phyloP scores from a whole-genome alignment of 2,329 filamentous ascomycete species.

The Graphilbum ipis-grandicollis region DNA sequence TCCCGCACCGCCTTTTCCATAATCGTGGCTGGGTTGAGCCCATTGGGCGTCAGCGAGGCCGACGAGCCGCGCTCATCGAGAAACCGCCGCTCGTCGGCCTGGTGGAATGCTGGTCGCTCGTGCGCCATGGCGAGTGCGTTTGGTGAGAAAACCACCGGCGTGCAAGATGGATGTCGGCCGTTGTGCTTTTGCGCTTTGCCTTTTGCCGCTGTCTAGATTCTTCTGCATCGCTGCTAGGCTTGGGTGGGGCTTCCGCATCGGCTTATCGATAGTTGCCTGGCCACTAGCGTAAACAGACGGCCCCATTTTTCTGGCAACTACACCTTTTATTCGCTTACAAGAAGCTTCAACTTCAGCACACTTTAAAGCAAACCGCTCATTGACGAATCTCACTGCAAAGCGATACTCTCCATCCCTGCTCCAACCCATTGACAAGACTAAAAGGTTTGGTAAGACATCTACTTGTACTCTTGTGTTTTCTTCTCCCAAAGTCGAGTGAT shows the following conservation, averaged over 20 bases:
- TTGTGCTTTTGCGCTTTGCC: too few species aligned
- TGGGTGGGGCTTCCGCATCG: neutral
- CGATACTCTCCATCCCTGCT: too few species aligned
- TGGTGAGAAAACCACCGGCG: neutral
- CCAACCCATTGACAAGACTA: too few species aligned
- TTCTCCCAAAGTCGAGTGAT: too few species aligned
- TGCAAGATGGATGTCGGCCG: too few species aligned
- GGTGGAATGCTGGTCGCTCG: conserved; percentile 25
- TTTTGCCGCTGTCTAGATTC: too few species aligned
- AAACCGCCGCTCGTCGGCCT: conserved; percentile 64
- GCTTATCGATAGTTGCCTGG: conserved; percentile 12
- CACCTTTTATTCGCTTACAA: neutral
- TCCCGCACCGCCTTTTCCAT: conserved; percentile 93
- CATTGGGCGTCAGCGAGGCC: conserved; percentile 60
- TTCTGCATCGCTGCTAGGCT: neutral
- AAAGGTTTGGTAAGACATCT: too few species aligned
- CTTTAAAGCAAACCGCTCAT: too few species aligned
- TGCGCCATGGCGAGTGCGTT: neutral
- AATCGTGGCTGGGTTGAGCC: conserved; percentile 85
- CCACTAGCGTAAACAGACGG: conserved; percentile 7
- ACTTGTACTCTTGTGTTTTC: neutral
- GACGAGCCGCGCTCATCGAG: conserved; percentile 81
- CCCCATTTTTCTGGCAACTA: too few species aligned
- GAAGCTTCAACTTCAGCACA: too few species aligned
- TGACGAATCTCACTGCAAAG: too few species aligned